Evolutionary conservation across 116 monocot species (phyloP), one percentile per base, ranked within the genome.

Genomic region (Zostera marina): DNA sequence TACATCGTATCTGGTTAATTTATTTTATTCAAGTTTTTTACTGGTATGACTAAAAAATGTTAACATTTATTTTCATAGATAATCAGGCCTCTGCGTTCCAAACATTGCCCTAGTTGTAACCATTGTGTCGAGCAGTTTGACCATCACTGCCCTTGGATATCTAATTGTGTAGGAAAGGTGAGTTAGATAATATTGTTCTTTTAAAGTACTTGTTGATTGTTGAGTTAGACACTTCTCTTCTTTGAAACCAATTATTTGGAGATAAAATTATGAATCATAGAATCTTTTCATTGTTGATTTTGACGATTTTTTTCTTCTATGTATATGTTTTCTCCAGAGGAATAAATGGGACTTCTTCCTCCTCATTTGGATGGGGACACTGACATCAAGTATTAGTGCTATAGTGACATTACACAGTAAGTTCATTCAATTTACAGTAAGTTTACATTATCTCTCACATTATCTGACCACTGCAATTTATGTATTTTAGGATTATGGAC

Each of bases 81-180:
- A 65, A 82, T 88, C 55, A 72, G 94, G 24, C 88, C 88, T 67
- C 52, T 84, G n/a, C 79, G 94, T 15, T 94, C 94, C 16, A 94
- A 94, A 63, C 94, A 94, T 52, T 94, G 94, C 59, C 81, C 88
- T 11, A 48, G 75, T 46, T 94, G 94, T 69, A 79, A 94, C 41
- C 88, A 74, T 32, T 88, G 88, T 74, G 84, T 94, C 70, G 88
- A 94, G 61, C 88, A 94, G 68, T 94, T 88, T 73, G 88, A 94
- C 54, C 88, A 88, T 77, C 88, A 88, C 54, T 88, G 94, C 63
- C 88, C 94, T 16, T 88, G 88, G 88, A 81, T 94, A 73, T 94
- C 94, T 42, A 94, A 84, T 66, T 94, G 94, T 63, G 77, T 94
- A 46, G 94, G 94, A 42, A 94, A 85, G 94, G 94, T 94, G 59